Conservation (phyloP, 306 rosid genomes). For the Trifolium dubium region DNA sequence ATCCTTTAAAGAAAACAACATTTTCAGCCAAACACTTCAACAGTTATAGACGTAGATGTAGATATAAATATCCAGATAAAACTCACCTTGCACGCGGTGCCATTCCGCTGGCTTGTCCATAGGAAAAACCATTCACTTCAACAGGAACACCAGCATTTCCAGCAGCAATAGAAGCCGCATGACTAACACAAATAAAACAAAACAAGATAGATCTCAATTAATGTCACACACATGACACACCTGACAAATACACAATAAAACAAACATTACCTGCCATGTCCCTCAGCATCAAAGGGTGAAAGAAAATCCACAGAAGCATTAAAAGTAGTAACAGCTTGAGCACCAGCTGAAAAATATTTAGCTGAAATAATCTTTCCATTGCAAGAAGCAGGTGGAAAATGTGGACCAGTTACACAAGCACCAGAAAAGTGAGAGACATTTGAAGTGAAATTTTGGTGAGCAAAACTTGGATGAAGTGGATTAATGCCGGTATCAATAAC, state of each 20-base stretch:
- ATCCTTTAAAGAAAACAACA: constrained; percentile 56
- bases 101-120: constrained; percentile 83
- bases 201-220: constrained; percentile 4
- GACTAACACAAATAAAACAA: constrained; percentile 54
- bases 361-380: constrained; percentile 79
- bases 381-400: constrained; percentile 61
- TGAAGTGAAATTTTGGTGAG: constrained; percentile 49
- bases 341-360: constrained; percentile 80
- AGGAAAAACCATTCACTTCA: constrained; percentile 64
- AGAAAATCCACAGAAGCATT: constrained; percentile 75
- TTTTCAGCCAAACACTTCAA: neutral
- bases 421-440: constrained; percentile 56
- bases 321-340: constrained; percentile 60
- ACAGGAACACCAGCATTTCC: constrained; percentile 87
- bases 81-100: constrained; percentile 82
- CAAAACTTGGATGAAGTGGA: constrained; percentile 81
- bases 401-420: constrained; percentile 67
- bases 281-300: constrained; percentile 83
- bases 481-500: constrained; percentile 82
- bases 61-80: neutral
- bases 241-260: neutral
- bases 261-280: constrained; percentile 83
- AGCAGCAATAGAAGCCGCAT: constrained; percentile 84
- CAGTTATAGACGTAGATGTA: neutral
- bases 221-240: neutral